Base-by-base conservation (phyloP, 2,329 filamentous ascomycete genomes). In the Byssochlamys sp. region DNA sequence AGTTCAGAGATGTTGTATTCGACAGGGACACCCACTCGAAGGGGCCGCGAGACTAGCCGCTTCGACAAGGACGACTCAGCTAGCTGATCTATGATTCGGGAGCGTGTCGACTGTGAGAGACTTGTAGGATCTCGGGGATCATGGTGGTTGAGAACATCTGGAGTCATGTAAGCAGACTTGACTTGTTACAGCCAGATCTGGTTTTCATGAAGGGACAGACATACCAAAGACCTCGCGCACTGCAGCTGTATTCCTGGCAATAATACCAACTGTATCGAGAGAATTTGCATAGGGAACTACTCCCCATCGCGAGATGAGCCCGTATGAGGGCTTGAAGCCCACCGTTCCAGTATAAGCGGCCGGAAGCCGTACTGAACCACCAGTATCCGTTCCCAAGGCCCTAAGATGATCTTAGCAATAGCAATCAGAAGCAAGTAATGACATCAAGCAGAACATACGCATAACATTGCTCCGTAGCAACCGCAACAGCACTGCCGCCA, bases 221-320 rank as follows among this genome's bases (percentile, higher is more conserved):
- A 69, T 73, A 72, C 73, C 63, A 48, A 81, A 85, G 6, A 86
- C 68, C 49, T 77, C 68, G 45, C 77, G 75, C 4, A 88, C 80
- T 1, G 68, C 70, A n/a, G 68, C 70, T 0, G 84, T 82, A 2
- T 76, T 77, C 52, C 70, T 75, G 0, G 85, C 84, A 50, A 96
- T 64, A 2, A 96, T 79, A 0, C 91, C 91, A 7, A 96, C 90
- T 0, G 91, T 96, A 69, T 96, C 91, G 7, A 96, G 77, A 1
- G 90, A 95, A 71, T 96, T 96, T 7, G 91, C 91, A 69, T 96
- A 96, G 12, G 90, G 87, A 54, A 96, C 84, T 2, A 96, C 89
- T 1, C 91, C 91, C 78, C 86, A 90, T 59, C 91, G 81, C 51
- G 90, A 95, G 29, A 96, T 73, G 75, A 92, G 81, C 14, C 91